These are phyloP conservation scores for Astrephomene gubernaculifera DNA, from an alignment of 139 green algal genomes.

Conservation along the genomic window DNA sequence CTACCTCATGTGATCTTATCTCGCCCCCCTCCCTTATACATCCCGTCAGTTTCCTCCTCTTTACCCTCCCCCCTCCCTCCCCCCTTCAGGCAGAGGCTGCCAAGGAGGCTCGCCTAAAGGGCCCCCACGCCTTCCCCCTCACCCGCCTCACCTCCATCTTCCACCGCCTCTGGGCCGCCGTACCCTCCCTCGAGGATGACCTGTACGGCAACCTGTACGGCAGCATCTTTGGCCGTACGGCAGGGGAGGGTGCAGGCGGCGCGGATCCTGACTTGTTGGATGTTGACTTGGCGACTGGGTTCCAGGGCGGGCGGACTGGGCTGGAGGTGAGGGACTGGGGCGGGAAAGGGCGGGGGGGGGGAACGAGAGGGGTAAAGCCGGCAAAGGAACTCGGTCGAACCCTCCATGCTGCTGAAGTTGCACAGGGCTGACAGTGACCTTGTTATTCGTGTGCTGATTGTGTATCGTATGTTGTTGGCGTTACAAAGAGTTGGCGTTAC, in stretches of 20 bases:
- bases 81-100: constrained; percentile 62
- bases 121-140: constrained; percentile 71
- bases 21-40: too few species aligned
- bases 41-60: too few species aligned
- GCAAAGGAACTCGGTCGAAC: too few species aligned
- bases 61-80: neutral
- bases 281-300: constrained; percentile 36
- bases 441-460: too few species aligned
- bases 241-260: neutral
- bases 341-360: too few species aligned
- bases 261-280: constrained; percentile 7
- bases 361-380: too few species aligned
- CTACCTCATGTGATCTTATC: too few species aligned
- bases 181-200: constrained; percentile 21
- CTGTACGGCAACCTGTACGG: constrained; percentile 42
- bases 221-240: neutral
- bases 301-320: constrained; percentile 6
- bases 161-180: constrained; percentile 56
- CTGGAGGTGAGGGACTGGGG: constrained; percentile 21
- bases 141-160: constrained; percentile 74
- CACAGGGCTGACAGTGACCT: too few species aligned
- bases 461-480: too few species aligned
- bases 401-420: too few species aligned
- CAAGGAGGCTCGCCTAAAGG: constrained; percentile 61
- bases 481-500: too few species aligned